These are phyloP conservation scores for Alternaria consortialis DNA, from an alignment of 2,329 filamentous ascomycete genomes.

Conservation along the genomic window DNA sequence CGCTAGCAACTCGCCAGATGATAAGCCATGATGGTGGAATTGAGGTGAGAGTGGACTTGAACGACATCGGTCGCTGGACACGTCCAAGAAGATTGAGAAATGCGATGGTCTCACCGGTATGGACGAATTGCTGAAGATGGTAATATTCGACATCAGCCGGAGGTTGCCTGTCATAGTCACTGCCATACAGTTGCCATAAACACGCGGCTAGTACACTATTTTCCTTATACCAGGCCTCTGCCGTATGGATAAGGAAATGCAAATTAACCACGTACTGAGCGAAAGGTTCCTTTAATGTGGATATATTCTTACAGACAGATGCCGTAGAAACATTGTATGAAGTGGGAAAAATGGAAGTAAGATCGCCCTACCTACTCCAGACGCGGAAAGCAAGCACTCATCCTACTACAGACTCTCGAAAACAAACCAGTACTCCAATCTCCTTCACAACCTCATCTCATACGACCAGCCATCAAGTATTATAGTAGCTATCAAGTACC, in stretches of 20 bases:
- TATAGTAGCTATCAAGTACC: too few relatives aligned
- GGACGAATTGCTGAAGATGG: background rate
- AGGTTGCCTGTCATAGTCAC: background rate
- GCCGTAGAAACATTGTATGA: too few relatives aligned
- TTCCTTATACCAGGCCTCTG: background rate
- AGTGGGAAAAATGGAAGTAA: background rate
- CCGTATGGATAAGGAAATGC: too few relatives aligned
- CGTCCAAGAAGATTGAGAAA: background rate
- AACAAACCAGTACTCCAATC: rapidly evolving
- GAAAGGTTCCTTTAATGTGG: background rate
- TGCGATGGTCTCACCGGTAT: background rate
- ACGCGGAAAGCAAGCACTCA: background rate
- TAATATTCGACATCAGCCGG: background rate
- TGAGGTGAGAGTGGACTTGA: background rate
- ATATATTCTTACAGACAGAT: too few relatives aligned
- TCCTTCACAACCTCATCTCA: background rate
- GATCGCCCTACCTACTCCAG: rapidly evolving
- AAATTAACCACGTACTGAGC: background rate
- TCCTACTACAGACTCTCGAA: background rate
- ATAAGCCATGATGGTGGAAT: background rate
- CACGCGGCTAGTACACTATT: background rate
- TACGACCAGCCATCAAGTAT: background rate
- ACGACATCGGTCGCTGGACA: background rate
- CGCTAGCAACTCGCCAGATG: conserved; percentile 4
- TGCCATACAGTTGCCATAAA: background rate